Base-by-base conservation (phyloP, 306 rosid species). In the Cicer chorassanicum region DNA sequence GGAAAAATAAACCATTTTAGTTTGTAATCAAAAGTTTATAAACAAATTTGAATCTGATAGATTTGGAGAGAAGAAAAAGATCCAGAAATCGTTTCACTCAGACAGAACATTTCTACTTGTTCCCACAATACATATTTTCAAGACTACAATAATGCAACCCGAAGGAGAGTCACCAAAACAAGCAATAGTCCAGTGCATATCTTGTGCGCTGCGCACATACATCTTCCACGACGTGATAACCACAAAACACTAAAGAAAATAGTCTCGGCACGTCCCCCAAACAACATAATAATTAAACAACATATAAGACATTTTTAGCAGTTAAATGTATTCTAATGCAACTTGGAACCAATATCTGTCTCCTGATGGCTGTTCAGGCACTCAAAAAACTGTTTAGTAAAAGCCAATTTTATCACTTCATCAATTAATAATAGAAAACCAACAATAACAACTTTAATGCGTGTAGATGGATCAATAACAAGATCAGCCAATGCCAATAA, bases 241-340 rank as follows among this genome's bases (percentile, higher is more conserved):
- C 80, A 51, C 68, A 75, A 75, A 46, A 59, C 67, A 51, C 13
- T 15, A 62, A 50, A 61, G 39, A 72, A 39, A 75, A 64, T 11
- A 65, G 51, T 24, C 40, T 14, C 54, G 65, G 73, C 34, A 42
- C 34, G 67, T 16, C 80, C 61, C 76, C n/a, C 21, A 72, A 71
- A 13, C 24, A 54, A 9, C 24, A 41, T 39, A 50, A 68, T 42
- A 18, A 57, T 18, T 29, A 29, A 29, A 29, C 36, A 29, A 29
- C 36, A 29, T 9, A 43, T 13, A 34, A 63, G 48, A 75, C 41
- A 67, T 72, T 36, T 11, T 36, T 55, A 39, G 48, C 45, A 64
- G 3, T 7, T 56, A 57, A 62, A 67, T 40, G 63, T 24, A 42
- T 68, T 60, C 50, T 24, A 65, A 29, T 36, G 63, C 75, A 70